Base-by-base conservation (phyloP, 805 yeast genomes). In the Candida sphagnicola region DNA sequence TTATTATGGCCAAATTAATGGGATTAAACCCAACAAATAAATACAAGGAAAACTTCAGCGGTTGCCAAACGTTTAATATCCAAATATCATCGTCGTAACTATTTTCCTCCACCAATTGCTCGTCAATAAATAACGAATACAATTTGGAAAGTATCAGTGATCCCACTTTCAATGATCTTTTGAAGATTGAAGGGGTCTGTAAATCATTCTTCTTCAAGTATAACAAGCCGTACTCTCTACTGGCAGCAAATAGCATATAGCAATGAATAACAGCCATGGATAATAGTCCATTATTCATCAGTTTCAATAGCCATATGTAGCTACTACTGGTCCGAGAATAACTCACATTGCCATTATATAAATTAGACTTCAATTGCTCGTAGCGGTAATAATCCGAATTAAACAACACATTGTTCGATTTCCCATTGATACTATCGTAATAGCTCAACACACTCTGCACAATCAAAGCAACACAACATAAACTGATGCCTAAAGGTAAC, bases 41-140 rank as follows among this genome's bases (percentile, higher is more conserved):
- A 34, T 65, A 59, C 4, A 82, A 62, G 23, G 70, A 70, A 53
- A 82, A 80, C 45, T 67, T 67, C 0, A 82, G 71, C 0, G 91
- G 91, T 31, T 68, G 65, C 95, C 95, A 85, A 35, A 82, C 73
- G 14, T 60, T 62, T 30, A 85, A 54, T 41, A 76, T 74, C 77
- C 83, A 82, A 24, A 71, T 70, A 15, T 62, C 61, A 21, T 64
- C 35, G 4, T 56, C 58, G 35, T 44, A 46, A 15, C 53, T 45
- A 16, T 51, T 51, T 19, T 57, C 40, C 8, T 28, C 35, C 4
- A 28, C 38, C 10, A 36, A 18, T 14, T 15, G 28, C 15, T 28
- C 18, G n/a, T 36, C 32, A 5, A 17, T 31, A 23, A 36, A 36
- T 3, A 29, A 13, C 10, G 23, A 4, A 5, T n/a, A 13, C 15